phyloP scores from a whole-genome alignment of 148 eudicot genomes.

The Amaranthus hypochondriacus region DNA sequence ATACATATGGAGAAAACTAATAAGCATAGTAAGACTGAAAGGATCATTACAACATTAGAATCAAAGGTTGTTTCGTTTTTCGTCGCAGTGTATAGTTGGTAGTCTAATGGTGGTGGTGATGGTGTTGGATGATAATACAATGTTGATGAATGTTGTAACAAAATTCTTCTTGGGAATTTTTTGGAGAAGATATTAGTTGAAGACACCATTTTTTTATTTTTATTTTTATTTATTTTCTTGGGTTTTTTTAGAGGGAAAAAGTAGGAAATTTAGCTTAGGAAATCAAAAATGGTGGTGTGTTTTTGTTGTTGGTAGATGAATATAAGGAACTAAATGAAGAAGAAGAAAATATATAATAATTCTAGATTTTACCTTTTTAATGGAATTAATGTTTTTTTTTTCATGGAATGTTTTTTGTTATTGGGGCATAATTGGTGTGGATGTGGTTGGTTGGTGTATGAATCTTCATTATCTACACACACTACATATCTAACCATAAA shows the following conservation, averaged over 20 bases:
- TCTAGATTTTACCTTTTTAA: conserved; percentile 2
- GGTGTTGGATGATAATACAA: background rate
- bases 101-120: conserved; percentile 1
- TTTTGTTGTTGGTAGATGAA: background rate
- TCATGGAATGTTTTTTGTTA: background rate
- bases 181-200: conserved; percentile 1
- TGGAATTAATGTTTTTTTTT: background rate
- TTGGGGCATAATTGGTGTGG: background rate
- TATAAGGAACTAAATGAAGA: background rate
- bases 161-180: conserved; percentile 19
- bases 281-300: background rate
- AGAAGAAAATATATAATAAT: background rate
- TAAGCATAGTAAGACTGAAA: conserved; percentile 21
- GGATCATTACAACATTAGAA: conserved; percentile 23
- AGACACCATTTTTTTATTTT: conserved; percentile 9
- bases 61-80: conserved; percentile 2
- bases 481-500: background rate
- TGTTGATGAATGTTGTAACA: conserved; percentile 5
- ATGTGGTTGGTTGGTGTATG: conserved; percentile 7
- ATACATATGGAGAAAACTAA: conserved; percentile 29
- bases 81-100: background rate
- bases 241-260: background rate
- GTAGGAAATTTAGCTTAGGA: background rate
- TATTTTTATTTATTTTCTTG: no score
- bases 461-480: background rate